Percentiles rank a stretch among this genome's conserved stretches.
These are phyloP conservation scores for Boletus subparvulus DNA, from an alignment of 768 basidiomycete species.

Conservation along the genomic window DNA sequence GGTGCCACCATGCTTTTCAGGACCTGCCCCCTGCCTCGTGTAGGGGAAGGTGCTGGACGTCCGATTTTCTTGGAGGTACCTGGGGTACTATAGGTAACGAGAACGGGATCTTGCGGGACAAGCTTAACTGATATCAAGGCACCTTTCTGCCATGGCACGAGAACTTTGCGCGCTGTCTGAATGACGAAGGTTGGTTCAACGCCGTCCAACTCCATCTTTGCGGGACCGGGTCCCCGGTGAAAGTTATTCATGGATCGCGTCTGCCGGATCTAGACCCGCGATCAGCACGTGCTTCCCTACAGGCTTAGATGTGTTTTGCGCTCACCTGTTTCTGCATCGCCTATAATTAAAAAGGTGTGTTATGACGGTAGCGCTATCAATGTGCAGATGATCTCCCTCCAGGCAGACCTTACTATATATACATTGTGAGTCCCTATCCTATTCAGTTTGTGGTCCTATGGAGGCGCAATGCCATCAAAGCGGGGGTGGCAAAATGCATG, in stretches of 20 bases:
- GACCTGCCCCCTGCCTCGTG: slow-evolving; percentile 21
- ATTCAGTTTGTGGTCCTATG: slow-evolving; percentile 6
- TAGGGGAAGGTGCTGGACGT: slow-evolving; percentile 6
- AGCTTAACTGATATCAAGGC: slow-evolving; percentile 22
- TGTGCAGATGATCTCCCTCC: slow-evolving; percentile 12
- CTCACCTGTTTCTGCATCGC: slow-evolving; percentile 23
- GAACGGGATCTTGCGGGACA: background rate
- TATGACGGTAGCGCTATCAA: slow-evolving; percentile 16
- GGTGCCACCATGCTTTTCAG: slow-evolving; percentile 10
- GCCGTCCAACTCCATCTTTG: slow-evolving; percentile 3
- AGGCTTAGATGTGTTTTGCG: slow-evolving; percentile 12
- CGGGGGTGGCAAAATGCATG: slow-evolving; percentile 10
- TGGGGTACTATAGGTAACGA: slow-evolving; percentile 12
- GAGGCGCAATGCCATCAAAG: slow-evolving; percentile 18
- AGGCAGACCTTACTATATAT: slow-evolving; percentile 16
- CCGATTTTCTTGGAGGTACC: slow-evolving; percentile 26
- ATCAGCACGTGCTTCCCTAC: slow-evolving; percentile 27
- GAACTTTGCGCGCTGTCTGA: slow-evolving; percentile 22
- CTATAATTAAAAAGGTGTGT: slow-evolving; percentile 27
- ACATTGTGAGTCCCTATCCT: background rate
- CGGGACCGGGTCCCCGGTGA: slow-evolving; percentile 5
- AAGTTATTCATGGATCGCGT: slow-evolving; percentile 12
- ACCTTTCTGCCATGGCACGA: slow-evolving; percentile 19
- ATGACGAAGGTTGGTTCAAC: slow-evolving; percentile 22
- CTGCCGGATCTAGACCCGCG: slow-evolving; percentile 18